phyloP scores from a whole-genome alignment of 805 yeast genomes.

The Diddensiella transvaalensis region DNA sequence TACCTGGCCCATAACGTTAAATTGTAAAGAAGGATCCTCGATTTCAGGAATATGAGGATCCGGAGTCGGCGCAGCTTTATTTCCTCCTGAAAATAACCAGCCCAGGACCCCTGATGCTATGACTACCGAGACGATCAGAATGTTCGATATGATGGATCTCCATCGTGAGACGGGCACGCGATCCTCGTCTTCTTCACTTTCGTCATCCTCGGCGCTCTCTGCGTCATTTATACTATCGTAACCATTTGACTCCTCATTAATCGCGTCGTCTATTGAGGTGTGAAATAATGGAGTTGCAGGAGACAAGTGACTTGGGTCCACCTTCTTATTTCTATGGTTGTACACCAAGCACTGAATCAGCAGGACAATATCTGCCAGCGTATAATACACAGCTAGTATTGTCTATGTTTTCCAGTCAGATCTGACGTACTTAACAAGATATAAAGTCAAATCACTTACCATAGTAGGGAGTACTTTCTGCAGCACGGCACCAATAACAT shows the following conservation, averaged over 20 bases:
- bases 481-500: constrained; percentile 82
- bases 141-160: constrained; percentile 24
- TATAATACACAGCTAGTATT: constrained; percentile 85
- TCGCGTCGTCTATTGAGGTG: background rate
- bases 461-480: constrained; percentile 93
- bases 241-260: background rate
- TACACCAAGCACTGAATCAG: constrained; percentile 80
- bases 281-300: constrained; percentile 85
- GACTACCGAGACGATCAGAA: constrained; percentile 61
- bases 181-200: constrained; percentile 13
- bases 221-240: constrained; percentile 11
- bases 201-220: constrained; percentile 13
- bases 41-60: constrained; percentile 30
- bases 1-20: constrained; percentile 76
- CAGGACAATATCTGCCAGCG: constrained; percentile 82
- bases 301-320: constrained; percentile 75
- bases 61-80: constrained; percentile 37
- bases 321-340: constrained; percentile 52
- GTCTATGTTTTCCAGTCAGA: constrained; percentile 39
- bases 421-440: background rate
- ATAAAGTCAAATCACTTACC: constrained; percentile 36
- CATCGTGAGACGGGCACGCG: constrained; percentile 13
- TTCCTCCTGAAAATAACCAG: constrained; percentile 64
- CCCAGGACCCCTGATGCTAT: constrained; percentile 79
- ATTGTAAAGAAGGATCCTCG: constrained; percentile 41